Conservation (phyloP, 345 rosid species). For the Viola odorata region DNA sequence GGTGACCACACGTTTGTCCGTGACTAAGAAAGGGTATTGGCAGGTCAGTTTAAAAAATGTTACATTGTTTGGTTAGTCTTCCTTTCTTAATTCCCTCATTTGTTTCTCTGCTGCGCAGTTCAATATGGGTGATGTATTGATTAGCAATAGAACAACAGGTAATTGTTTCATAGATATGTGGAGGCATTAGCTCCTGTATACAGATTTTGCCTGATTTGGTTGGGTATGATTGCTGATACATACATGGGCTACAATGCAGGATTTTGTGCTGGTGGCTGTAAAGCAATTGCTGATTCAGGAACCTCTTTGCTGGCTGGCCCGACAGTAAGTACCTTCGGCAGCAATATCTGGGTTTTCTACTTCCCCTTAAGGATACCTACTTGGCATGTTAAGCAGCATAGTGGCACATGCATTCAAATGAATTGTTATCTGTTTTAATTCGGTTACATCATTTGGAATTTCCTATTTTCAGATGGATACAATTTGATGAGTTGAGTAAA, state of each 20-base stretch:
- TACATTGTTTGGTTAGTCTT: neutral
- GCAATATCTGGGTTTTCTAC: neutral
- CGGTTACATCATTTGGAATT: too few species aligned
- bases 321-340: constrained; percentile 5
- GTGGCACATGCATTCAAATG: neutral
- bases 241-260: constrained; percentile 15
- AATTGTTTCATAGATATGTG: neutral
- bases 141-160: constrained; percentile 24
- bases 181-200: neutral
- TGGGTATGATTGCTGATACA: neutral
- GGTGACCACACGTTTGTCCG: constrained; percentile 31
- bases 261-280: constrained; percentile 25
- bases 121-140: constrained; percentile 25
- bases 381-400: neutral
- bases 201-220: neutral
- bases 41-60: constrained; percentile 17
- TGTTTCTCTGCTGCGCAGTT: constrained; percentile 16
- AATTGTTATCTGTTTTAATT: neutral
- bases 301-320: constrained; percentile 33
- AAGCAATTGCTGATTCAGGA: constrained; percentile 34
- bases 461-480: too few species aligned
- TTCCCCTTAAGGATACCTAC: neutral
- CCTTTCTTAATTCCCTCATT: neutral
- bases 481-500: too few species aligned
- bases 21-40: constrained; percentile 31